Conservation (phyloP, 1,284 basidiomycete species). For the Ceratobasidium sp. region DNA sequence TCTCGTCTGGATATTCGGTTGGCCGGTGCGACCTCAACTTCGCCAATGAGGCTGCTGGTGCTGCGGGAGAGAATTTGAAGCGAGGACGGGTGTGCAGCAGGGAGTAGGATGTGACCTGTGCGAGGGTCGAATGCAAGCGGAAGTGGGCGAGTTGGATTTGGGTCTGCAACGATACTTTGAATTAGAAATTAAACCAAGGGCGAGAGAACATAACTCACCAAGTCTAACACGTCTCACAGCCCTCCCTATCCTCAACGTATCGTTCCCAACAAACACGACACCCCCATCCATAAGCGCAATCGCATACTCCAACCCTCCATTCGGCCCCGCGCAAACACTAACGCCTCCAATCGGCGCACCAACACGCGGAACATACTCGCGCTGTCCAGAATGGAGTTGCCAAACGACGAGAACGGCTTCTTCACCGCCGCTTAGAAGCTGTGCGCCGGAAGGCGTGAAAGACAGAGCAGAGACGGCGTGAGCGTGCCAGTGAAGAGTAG, state of each 20-base stretch:
- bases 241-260: slow-evolving; percentile 78
- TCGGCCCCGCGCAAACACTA: slow-evolving; percentile 69
- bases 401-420: slow-evolving; percentile 96
- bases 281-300: slow-evolving; percentile 87
- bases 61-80: slow-evolving; percentile 90
- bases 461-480: slow-evolving; percentile 90
- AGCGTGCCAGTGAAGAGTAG: slow-evolving; percentile 95
- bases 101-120: slow-evolving; percentile 84
- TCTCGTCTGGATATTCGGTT: slow-evolving; percentile 90
- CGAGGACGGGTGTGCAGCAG: slow-evolving; percentile 94
- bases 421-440: slow-evolving; percentile 94
- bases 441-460: slow-evolving; percentile 92
- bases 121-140: slow-evolving; percentile 79
- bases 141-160: slow-evolving; percentile 52
- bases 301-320: slow-evolving; percentile 86
- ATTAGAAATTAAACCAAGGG: not conserved
- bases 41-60: slow-evolving; percentile 79
- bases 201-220: slow-evolving; percentile 62
- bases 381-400: slow-evolving; percentile 88
- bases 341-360: slow-evolving; percentile 82
- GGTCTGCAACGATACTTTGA: not conserved
- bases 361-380: slow-evolving; percentile 92
- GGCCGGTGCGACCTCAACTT: slow-evolving; percentile 93
- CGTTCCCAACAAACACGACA: slow-evolving; percentile 81
- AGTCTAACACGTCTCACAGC: slow-evolving; percentile 84